A percentile compares a stretch with the other conserved stretches of the same genome.
These are phyloP conservation scores for Podospora sp. DNA, from an alignment of 495 filamentous ascomycete species.

Conservation along the genomic window DNA sequence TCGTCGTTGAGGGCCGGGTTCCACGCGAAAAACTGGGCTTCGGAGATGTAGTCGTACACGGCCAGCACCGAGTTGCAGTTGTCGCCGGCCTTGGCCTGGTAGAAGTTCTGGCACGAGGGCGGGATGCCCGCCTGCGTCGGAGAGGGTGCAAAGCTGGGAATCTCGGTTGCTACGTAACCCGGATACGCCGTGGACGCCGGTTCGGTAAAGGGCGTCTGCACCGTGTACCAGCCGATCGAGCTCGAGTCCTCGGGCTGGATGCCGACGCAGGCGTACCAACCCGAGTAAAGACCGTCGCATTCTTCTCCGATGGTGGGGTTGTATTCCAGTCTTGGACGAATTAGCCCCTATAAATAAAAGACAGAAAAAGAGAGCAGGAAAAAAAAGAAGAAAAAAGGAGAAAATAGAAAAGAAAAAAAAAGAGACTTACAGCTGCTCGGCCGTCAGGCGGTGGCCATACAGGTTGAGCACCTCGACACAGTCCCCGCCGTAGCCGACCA, in stretches of 20 bases:
- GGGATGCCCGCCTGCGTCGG: conserved; percentile 13
- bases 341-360: too few relatives aligned
- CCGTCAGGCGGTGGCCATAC: background rate
- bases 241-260: conserved; percentile 15
- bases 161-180: background rate
- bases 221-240: background rate
- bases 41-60: background rate
- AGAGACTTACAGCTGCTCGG: conserved; percentile 15
- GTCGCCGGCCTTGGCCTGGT: conserved; percentile 16
- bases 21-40: conserved; percentile 25
- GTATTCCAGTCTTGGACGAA: background rate
- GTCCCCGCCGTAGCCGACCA: background rate
- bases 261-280: conserved; percentile 19
- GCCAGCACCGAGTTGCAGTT: conserved; percentile 19
- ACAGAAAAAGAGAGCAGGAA: too few relatives aligned
- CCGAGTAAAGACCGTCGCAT: conserved; percentile 12
- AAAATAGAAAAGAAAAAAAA: too few relatives aligned
- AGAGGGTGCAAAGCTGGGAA: background rate
- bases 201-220: background rate
- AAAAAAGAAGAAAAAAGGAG: too few relatives aligned
- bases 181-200: background rate
- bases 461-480: conserved; percentile 15
- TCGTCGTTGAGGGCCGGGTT: conserved; percentile 24
- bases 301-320: conserved; percentile 13
- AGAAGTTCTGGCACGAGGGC: conserved; percentile 1